These are phyloP conservation scores for Claviceps sp. DNA, from an alignment of 2,329 filamentous ascomycete species.

Conservation along the genomic window DNA sequence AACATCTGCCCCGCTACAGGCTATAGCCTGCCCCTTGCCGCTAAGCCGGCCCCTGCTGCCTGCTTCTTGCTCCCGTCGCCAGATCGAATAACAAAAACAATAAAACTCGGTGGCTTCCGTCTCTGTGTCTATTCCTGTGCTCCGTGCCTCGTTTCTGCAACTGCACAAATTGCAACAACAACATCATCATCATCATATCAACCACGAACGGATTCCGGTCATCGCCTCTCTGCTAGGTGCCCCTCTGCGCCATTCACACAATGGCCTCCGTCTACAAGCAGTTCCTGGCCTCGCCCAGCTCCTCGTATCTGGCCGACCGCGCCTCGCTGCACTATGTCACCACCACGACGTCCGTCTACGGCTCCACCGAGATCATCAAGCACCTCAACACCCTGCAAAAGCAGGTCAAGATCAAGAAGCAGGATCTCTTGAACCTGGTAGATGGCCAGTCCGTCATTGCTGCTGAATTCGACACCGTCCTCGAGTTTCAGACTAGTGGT, in stretches of 20 bases:
- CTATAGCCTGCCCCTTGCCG: no score
- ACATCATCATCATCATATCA: background rate
- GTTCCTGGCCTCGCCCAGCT: conserved; percentile 55
- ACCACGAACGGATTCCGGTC: no score
- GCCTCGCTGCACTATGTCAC: conserved; percentile 79
- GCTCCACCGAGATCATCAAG: conserved; percentile 65
- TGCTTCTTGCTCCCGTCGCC: no score
- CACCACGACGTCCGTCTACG: conserved; percentile 62
- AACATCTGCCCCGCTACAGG: no score
- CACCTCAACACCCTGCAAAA: conserved; percentile 61
- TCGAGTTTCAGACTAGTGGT: conserved; percentile 72
- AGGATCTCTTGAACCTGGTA: conserved; percentile 61
- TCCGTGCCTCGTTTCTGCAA: no score
- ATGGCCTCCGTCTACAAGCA: conserved; percentile 49
- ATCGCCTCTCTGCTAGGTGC: background rate
- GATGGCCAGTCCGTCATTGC: conserved; percentile 62
- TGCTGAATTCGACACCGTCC: conserved; percentile 67
- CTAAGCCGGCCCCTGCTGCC: no score
- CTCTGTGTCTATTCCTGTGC: no score
- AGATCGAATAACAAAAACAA: background rate
- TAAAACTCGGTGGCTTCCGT: background rate
- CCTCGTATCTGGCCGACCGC: conserved; percentile 48
- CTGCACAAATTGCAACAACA: background rate
- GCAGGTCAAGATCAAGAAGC: conserved; percentile 69
- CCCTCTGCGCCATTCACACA: conserved; percentile 6